Conservation (phyloP, 2,329 filamentous ascomycete species). For the Volutella citrinella region DNA sequence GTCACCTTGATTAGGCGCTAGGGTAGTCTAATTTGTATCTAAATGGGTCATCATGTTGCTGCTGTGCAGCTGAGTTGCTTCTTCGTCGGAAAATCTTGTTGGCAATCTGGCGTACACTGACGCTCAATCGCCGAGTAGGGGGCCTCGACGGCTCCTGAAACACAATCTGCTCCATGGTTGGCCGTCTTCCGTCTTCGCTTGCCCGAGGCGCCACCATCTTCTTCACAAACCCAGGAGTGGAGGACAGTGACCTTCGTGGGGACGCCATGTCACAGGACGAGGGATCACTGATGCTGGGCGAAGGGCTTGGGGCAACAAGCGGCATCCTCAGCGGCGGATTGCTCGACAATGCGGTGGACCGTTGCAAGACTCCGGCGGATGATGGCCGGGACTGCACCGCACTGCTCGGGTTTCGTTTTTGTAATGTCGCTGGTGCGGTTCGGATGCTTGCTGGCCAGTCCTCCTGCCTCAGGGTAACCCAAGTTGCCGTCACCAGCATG, state of each 20-base stretch:
- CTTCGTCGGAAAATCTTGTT: conserved; percentile 28
- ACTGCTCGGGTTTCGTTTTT: conserved; percentile 22
- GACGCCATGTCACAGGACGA: conserved; percentile 16
- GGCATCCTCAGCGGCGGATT: too few species aligned
- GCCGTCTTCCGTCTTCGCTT: conserved; percentile 23
- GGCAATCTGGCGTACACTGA: conserved; percentile 25
- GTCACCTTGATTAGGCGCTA: conserved; percentile 13
- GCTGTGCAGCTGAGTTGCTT: conserved; percentile 25
- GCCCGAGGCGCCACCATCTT: conserved; percentile 21
- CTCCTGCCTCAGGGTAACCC: conserved; percentile 34
- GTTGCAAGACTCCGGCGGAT: conserved; percentile 16
- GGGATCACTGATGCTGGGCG: conserved; percentile 14
- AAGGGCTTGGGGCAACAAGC: conserved; percentile 15
- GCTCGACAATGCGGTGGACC: too few species aligned
- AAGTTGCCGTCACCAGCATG: conserved; percentile 37
- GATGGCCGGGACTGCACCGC: conserved; percentile 13
- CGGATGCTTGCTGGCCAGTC: conserved; percentile 34
- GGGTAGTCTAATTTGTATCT: conserved; percentile 23
- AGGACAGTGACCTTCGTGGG: conserved; percentile 24
- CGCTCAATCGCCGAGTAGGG: conserved; percentile 24
- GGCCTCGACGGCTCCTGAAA: conserved; percentile 19
- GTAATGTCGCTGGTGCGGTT: conserved; percentile 21
- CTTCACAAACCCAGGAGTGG: conserved; percentile 21
- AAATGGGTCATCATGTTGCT: conserved; percentile 22
- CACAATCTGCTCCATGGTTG: conserved; percentile 17